Percentiles rank a stretch among this genome's conserved stretches.
phyloP scores from a whole-genome alignment of 2,329 filamentous ascomycete genomes.

The Capronia americana region DNA sequence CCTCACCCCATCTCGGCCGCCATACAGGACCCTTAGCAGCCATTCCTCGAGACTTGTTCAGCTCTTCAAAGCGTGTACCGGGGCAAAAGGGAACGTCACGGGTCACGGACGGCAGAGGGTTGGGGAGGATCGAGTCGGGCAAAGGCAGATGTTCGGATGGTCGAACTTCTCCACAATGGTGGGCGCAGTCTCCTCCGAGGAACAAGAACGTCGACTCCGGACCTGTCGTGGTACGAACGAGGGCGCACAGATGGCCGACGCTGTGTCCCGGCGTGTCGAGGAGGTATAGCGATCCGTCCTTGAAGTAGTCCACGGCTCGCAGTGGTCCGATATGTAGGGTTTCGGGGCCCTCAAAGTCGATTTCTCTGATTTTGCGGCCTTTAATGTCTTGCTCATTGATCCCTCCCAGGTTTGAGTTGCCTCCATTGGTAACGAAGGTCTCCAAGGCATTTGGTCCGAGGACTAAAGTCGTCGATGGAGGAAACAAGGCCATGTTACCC shows the following conservation, averaged over 20 bases:
- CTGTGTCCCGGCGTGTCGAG: slow-evolving; percentile 54
- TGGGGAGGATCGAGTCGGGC: background rate
- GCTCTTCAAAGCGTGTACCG: background rate
- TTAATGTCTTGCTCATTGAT: background rate
- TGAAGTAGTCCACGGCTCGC: slow-evolving; percentile 49
- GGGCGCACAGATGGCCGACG: slow-evolving; percentile 56
- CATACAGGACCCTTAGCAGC: background rate
- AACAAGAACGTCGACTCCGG: slow-evolving; percentile 52
- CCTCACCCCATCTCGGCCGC: background rate
- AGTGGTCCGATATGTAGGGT: slow-evolving; percentile 44
- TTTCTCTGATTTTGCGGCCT: background rate
- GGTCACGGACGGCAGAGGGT: background rate
- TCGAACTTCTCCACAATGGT: slow-evolving; percentile 44
- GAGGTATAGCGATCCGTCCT: slow-evolving; percentile 50
- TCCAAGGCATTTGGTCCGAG: background rate
- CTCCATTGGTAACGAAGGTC: background rate
- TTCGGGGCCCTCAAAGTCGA: background rate
- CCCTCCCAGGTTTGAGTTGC: background rate
- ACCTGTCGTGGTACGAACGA: slow-evolving; percentile 51
- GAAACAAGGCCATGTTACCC: background rate
- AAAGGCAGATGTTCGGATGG: slow-evolving; percentile 3
- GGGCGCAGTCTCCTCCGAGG: slow-evolving; percentile 57
- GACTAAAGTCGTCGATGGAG: background rate
- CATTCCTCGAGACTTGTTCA: background rate
- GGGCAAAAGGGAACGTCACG: background rate